phyloP scores from a whole-genome alignment of 306 rosid genomes.

The Leucaena leucocephala region DNA sequence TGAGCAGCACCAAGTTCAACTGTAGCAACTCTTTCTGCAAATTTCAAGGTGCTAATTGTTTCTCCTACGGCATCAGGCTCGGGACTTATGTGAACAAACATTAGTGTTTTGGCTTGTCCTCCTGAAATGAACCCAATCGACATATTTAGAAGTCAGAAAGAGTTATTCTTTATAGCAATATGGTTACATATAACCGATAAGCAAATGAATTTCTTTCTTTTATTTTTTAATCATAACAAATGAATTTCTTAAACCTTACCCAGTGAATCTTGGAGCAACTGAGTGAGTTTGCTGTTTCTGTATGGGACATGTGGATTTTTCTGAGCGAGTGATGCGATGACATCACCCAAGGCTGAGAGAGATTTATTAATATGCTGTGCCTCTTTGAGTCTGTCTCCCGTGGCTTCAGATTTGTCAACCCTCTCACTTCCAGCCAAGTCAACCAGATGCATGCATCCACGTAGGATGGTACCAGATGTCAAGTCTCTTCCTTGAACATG shows the following conservation, averaged over 20 bases:
- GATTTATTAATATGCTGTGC: slow-evolving; percentile 96
- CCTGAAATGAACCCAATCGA: slow-evolving; percentile 54
- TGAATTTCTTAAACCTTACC: slow-evolving; percentile 55
- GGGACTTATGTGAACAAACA: slow-evolving; percentile 97
- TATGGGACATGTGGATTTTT: slow-evolving; percentile 93
- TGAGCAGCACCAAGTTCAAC: slow-evolving; percentile 96
- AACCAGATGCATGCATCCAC: slow-evolving; percentile 97
- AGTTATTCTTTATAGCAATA: neutral
- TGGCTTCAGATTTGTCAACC: slow-evolving; percentile 95
- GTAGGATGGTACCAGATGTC: slow-evolving; percentile 74
- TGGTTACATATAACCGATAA: neutral
- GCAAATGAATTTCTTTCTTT: slow-evolving; percentile 17
- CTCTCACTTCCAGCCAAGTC: slow-evolving; percentile 98
- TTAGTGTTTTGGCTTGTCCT: slow-evolving; percentile 93
- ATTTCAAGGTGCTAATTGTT: slow-evolving; percentile 89
- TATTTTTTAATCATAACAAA: neutral
- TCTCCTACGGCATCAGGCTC: slow-evolving; percentile 82
- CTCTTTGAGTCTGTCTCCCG: slow-evolving; percentile 93
- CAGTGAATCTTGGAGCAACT: slow-evolving; percentile 94
- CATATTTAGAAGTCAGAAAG: slow-evolving; percentile 15
- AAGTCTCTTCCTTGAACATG: slow-evolving; percentile 97
- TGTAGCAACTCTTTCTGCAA: slow-evolving; percentile 95
- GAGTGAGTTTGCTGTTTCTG: slow-evolving; percentile 96
- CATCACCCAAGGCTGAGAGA: slow-evolving; percentile 96
- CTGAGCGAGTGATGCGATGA: slow-evolving; percentile 94